phyloP scores from a whole-genome alignment of 2,329 filamentous ascomycete genomes.

The Aspergillus fischeri region DNA sequence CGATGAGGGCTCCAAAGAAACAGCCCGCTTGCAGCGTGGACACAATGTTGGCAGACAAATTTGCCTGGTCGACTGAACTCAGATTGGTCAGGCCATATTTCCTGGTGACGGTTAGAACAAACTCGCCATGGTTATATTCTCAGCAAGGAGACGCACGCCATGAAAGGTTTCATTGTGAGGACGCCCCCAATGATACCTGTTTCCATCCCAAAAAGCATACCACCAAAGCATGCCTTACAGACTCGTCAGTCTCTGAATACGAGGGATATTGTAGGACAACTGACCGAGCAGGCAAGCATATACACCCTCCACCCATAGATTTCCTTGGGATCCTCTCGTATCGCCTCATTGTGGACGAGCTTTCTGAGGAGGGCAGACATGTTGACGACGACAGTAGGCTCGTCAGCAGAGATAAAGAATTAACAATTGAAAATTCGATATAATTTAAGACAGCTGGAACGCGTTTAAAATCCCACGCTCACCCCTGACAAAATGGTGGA shows the following conservation, averaged over 20 bases:
- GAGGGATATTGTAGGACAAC: conserved; percentile 13
- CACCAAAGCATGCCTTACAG: conserved; percentile 60
- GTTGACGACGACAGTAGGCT: conserved; percentile 10
- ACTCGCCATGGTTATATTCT: neutral
- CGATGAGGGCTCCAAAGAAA: conserved; percentile 60
- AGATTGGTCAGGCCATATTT: conserved; percentile 50
- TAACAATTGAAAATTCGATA: neutral
- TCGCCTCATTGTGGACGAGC: conserved; percentile 66
- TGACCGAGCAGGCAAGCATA: conserved; percentile 56
- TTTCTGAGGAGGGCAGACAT: conserved; percentile 49
- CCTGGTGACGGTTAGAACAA: conserved; percentile 28
- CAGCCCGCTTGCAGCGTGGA: conserved; percentile 68
- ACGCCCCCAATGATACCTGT: conserved; percentile 67
- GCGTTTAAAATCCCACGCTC: neutral
- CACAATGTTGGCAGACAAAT: conserved; percentile 64
- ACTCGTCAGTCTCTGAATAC: conserved; percentile 2
- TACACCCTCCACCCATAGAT: conserved; percentile 69
- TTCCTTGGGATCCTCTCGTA: conserved; percentile 62
- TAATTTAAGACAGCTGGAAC: neutral
- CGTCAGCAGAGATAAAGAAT: neutral
- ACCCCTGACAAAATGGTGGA: neutral
- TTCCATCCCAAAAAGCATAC: conserved; percentile 63
- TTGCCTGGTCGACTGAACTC: conserved; percentile 42
- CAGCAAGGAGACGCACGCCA: conserved; percentile 39
- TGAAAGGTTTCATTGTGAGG: conserved; percentile 56